Evolutionary conservation across 345 rosid genomes (phyloP), one percentile per base, ranked within the genome.

Genomic region (Populus pruinosa): DNA sequence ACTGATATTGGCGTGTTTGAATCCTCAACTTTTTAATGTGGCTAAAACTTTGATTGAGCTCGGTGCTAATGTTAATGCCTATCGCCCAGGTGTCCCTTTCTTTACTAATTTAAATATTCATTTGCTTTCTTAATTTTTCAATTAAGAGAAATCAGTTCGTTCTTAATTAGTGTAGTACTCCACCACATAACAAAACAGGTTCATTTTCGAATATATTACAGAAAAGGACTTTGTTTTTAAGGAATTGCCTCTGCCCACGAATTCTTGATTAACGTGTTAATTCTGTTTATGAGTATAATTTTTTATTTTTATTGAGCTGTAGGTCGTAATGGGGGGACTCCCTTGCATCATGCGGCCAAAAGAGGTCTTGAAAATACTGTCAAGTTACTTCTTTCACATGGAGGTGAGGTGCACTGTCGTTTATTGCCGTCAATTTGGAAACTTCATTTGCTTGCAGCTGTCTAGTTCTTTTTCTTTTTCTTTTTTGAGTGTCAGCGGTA

Each of bases 301-400:
- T 25, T 27, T 6, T 67, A 5, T 72, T 59, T 20, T 55, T 10
- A 4, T 67, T 80, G 76, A 64, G 41, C 33, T 83, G 69, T 55
- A 96, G 99, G 91, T 84, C 93, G 98, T 27, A 87, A 80, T 72
- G 98, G 87, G 0, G 98, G 99, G 44, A 96, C 97, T 77, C 98
- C 99, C 23, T 86, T 94, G 80, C 98, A 96, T 78, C 99, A 96
- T 85, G 99, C 99, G 11, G 97, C 97, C 5, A 96, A 96, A 85
- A 86, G 93, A 82, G 99, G 99, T 68, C 92, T 90, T 73, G 93
- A 86, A 74, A 84, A 74, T 75, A 91, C 88, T 69, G 97, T 96
- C 21, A 90, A 92, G 80, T 76, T 96, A 69, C 98, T 96, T 83
- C 91, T 93, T 78, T 79, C 90, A 6, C 85, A 82, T 33, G 97